A percentile compares a stretch with the other conserved stretches of the same genome.
These are phyloP conservation scores for Candida corydali DNA, from an alignment of 805 yeast genomes.

Conservation along the genomic window DNA sequence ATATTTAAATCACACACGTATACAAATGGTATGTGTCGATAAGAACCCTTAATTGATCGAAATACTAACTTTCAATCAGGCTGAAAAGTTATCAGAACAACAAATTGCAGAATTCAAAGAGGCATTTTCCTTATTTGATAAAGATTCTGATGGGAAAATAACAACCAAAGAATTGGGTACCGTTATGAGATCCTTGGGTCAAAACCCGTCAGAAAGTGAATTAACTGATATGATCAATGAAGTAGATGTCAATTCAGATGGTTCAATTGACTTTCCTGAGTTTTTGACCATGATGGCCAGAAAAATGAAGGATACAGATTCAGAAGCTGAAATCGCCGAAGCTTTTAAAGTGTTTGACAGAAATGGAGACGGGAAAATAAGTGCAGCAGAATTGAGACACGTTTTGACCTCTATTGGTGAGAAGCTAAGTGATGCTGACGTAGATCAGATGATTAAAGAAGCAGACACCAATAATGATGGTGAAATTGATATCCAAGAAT, in stretches of 20 bases:
- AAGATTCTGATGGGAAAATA: conserved; percentile 95
- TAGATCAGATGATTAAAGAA: conserved; percentile 94
- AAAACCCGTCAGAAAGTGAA: conserved; percentile 94
- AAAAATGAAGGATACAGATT: conserved; percentile 93
- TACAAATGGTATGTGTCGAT: conserved; percentile 10
- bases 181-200: conserved; percentile 98
- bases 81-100: conserved; percentile 89
- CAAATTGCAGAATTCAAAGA: conserved; percentile 97
- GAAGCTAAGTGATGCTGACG: conserved; percentile 93
- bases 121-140: conserved; percentile 95
- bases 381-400: conserved; percentile 94
- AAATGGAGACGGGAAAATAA: conserved; percentile 94
- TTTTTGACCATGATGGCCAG: conserved; percentile 43
- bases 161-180: conserved; percentile 95
- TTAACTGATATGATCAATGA: conserved; percentile 96
- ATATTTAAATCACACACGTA: neutral
- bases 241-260: conserved; percentile 94
- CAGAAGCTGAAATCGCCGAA: conserved; percentile 94
- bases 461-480: conserved; percentile 96
- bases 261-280: conserved; percentile 50
- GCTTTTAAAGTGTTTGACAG: conserved; percentile 97
- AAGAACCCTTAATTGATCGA: no score
- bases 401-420: conserved; percentile 98
- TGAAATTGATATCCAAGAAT: conserved; percentile 94
- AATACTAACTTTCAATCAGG: conserved; percentile 35